Evolutionary conservation across 2,329 filamentous ascomycete genomes (phyloP).

Genomic region (Atkinsonella texensis): DNA sequence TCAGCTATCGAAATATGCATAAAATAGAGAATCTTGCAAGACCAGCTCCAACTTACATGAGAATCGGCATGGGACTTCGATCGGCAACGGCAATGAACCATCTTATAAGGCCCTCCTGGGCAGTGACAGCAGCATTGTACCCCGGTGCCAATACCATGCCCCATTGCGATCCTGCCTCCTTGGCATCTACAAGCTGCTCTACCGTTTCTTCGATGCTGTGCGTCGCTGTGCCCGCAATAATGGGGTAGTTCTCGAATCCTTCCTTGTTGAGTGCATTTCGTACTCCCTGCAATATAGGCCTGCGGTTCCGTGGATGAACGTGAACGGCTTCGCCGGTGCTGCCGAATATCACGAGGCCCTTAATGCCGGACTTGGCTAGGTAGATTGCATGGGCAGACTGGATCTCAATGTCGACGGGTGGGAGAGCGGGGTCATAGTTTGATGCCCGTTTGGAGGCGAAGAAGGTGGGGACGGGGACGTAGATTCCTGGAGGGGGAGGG

Average conservation of each 20-base stretch:
- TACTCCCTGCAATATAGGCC: slow-evolving; percentile 40
- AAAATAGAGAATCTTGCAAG: not conserved
- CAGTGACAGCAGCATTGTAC: slow-evolving; percentile 44
- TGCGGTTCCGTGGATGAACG: slow-evolving; percentile 44
- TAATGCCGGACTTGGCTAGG: slow-evolving; percentile 47
- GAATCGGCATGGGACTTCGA: slow-evolving; percentile 41
- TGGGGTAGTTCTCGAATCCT: slow-evolving; percentile 44
- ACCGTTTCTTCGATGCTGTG: slow-evolving; percentile 51
- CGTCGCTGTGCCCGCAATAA: slow-evolving; percentile 49
- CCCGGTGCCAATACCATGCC: slow-evolving; percentile 47
- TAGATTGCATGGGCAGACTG: slow-evolving; percentile 47
- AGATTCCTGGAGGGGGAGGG: slow-evolving; percentile 43
- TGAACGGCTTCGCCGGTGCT: slow-evolving; percentile 55
- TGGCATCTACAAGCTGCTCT: slow-evolving; percentile 41
- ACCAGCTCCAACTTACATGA: slow-evolving; percentile 33
- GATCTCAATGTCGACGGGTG: slow-evolving; percentile 43
- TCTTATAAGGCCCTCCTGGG: slow-evolving; percentile 41
- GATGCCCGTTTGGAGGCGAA: slow-evolving; percentile 34
- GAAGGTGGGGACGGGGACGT: slow-evolving; percentile 52
- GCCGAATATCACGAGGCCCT: slow-evolving; percentile 49
- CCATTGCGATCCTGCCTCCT: slow-evolving; percentile 46
- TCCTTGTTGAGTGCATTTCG: slow-evolving; percentile 41
- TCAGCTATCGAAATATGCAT: no score
- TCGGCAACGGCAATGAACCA: slow-evolving; percentile 50
- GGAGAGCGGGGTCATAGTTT: slow-evolving; percentile 30